Conservation (phyloP, 2,329 filamentous ascomycete species). For the Hypoxylon sp. region DNA sequence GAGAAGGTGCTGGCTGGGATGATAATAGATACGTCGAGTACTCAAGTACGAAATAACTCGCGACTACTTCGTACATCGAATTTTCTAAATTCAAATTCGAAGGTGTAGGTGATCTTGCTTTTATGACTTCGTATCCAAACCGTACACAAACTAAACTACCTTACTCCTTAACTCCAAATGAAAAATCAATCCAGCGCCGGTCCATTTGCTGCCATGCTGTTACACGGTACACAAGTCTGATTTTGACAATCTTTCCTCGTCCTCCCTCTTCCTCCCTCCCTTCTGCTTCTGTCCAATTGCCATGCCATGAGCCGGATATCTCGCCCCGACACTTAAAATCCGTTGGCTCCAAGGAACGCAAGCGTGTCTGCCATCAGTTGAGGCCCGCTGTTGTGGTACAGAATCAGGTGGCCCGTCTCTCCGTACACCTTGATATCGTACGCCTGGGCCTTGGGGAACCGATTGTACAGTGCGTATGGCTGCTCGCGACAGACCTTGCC, state of each 20-base stretch:
- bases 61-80: neutral
- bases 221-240: neutral
- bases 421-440: constrained; percentile 32
- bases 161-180: neutral
- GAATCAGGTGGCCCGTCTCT: constrained; percentile 34
- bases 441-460: constrained; percentile 30
- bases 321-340: constrained; percentile 5
- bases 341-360: constrained; percentile 24
- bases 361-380: constrained; percentile 24
- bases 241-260: neutral
- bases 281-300: neutral
- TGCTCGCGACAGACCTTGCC: constrained; percentile 24
- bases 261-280: neutral
- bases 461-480: constrained; percentile 33
- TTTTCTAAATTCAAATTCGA: neutral
- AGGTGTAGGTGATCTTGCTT: neutral
- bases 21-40: too few species aligned
- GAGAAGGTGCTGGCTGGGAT: neutral
- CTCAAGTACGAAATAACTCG: too few species aligned
- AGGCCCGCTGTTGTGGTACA: constrained; percentile 30
- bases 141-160: neutral
- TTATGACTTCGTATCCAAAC: neutral
- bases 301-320: neutral
- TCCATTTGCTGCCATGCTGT: neutral
- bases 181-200: neutral